Conservation (phyloP, 768 basidiomycete species). For the Boletus pseudopeckii region DNA sequence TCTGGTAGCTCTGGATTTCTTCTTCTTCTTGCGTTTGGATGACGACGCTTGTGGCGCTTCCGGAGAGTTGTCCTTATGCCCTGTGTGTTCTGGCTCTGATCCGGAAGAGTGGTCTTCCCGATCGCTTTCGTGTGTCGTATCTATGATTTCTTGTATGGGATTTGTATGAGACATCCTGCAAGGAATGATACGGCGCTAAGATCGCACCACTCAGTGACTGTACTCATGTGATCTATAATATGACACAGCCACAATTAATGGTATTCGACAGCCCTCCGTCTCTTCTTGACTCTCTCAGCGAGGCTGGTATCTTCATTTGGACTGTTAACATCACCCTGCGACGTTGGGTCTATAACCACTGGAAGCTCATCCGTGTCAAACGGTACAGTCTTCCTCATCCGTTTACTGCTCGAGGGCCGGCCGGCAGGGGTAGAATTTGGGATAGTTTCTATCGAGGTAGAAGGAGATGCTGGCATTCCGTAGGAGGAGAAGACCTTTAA, state of each 20-base stretch:
- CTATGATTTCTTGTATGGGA: conserved; percentile 40
- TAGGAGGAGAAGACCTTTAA: conserved; percentile 63
- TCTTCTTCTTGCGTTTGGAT: conserved; percentile 78
- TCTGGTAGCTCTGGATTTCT: conserved; percentile 71
- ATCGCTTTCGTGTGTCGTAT: conserved; percentile 35
- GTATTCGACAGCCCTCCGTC: conserved; percentile 25
- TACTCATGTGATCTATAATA: background rate
- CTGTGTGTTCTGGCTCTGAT: conserved; percentile 30
- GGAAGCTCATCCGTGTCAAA: conserved; percentile 9
- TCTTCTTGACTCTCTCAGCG: conserved; percentile 42
- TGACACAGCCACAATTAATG: conserved; percentile 17
- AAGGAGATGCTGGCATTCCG: conserved; percentile 38
- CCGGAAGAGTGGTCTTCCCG: conserved; percentile 31
- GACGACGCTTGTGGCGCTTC: conserved; percentile 34
- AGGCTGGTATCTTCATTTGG: conserved; percentile 23
- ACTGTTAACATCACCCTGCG: background rate
- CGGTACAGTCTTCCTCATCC: conserved; percentile 17
- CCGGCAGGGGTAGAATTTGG: conserved; percentile 26
- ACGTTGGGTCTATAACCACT: background rate
- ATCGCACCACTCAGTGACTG: too few relatives aligned
- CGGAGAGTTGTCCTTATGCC: conserved; percentile 8
- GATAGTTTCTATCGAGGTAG: conserved; percentile 10
- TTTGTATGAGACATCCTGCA: conserved; percentile 36
- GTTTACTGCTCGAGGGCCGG: conserved; percentile 35
- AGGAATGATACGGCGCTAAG: background rate